Conservation (phyloP, 352 stramenopile genomes). For the Blastocystis sp. region DNA sequence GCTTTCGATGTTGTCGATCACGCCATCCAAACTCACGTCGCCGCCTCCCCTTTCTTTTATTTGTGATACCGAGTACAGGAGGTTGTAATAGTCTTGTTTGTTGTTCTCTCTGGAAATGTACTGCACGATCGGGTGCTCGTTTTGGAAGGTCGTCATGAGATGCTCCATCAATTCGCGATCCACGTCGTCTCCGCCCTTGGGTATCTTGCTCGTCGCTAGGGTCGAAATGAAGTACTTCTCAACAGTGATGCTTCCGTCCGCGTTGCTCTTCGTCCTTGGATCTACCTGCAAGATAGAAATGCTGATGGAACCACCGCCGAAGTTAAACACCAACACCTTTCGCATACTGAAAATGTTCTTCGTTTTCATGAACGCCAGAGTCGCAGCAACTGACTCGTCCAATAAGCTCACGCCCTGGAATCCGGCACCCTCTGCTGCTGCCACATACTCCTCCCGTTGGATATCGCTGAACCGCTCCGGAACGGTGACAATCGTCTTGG, state of each 20-base stretch:
- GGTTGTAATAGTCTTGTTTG: background rate
- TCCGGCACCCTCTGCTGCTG: background rate
- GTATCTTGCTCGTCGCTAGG: no score
- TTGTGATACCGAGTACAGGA: background rate
- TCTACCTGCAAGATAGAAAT: no score
- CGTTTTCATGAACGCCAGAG: background rate
- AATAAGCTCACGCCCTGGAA: background rate
- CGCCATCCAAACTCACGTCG: background rate
- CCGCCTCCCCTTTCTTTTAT: background rate
- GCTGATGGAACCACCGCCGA: no score
- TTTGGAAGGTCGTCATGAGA: background rate
- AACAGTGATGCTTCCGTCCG: no score
- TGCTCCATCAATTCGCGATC: background rate
- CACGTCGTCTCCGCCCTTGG: background rate
- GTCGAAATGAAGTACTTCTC: no score
- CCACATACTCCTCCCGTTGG: background rate
- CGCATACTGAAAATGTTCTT: background rate
- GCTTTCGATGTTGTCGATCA: background rate
- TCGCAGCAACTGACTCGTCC: background rate
- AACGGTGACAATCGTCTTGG: background rate
- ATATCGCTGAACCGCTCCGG: background rate
- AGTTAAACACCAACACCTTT: background rate
- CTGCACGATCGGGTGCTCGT: background rate
- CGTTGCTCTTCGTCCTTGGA: no score
- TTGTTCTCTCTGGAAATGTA: background rate